phyloP scores from a whole-genome alignment of 2,329 filamentous ascomycete species.

The Colletotrichum falcatum region DNA sequence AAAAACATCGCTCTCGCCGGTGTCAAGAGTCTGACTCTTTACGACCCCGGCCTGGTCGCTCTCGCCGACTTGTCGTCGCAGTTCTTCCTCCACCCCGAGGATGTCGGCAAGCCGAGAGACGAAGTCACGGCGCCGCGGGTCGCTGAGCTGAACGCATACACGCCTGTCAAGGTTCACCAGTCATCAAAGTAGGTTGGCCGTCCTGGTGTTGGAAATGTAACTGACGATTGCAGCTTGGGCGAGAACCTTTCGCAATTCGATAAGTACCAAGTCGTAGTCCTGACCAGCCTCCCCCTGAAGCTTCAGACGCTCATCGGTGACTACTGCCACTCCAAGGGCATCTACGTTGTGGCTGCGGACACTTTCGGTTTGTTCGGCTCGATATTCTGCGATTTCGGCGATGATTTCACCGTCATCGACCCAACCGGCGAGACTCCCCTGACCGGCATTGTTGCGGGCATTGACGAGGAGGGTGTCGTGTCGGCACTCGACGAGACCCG shows the following conservation, averaged over 20 bases:
- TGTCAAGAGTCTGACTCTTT: conserved; percentile 95
- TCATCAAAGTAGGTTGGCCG: conserved; percentile 60
- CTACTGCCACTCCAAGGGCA: conserved; percentile 93
- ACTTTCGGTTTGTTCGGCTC: conserved; percentile 95
- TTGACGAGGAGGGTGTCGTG: conserved; percentile 90
- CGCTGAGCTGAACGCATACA: conserved; percentile 96
- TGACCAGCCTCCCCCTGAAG: conserved; percentile 85
- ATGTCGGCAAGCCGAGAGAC: conserved; percentile 93
- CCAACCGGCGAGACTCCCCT: conserved; percentile 89
- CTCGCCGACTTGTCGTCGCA: conserved; percentile 95
- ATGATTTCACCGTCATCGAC: conserved; percentile 92
- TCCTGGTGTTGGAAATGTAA: background rate
- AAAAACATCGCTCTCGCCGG: conserved; percentile 99
- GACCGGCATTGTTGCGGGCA: conserved; percentile 88
- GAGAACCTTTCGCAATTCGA: conserved; percentile 85
- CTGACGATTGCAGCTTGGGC: conserved; percentile 68
- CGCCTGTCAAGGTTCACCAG: conserved; percentile 84
- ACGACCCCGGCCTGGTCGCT: conserved; percentile 86
- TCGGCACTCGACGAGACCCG: conserved; percentile 94
- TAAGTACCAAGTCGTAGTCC: conserved; percentile 90
- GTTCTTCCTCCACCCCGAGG: conserved; percentile 91
- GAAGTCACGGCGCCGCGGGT: conserved; percentile 88
- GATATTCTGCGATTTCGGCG: conserved; percentile 97
- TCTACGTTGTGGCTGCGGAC: conserved; percentile 88
- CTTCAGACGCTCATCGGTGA: conserved; percentile 88